Percentiles rank a stretch among this genome's conserved stretches.
These are phyloP conservation scores for Rhizopus sp. DNA, from an alignment of 371 early-diverging fungal species.

Conservation along the genomic window DNA sequence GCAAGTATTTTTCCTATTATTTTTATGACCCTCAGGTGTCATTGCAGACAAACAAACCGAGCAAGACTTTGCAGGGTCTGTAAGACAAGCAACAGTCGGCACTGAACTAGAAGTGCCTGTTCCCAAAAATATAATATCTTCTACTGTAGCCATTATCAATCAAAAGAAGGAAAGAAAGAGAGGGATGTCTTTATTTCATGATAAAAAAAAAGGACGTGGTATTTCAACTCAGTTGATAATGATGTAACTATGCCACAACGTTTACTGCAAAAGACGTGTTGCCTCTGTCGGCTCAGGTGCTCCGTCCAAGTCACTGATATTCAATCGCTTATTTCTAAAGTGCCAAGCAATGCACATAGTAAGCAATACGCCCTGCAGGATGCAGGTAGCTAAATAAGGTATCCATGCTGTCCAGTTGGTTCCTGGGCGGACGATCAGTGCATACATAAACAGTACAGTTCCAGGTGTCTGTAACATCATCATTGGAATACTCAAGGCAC, in stretches of 20 bases:
- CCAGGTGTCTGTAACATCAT: conserved; percentile 93
- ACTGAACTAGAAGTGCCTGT: conserved; percentile 84
- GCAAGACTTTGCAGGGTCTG: conserved; percentile 57
- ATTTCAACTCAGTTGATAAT: too few species aligned
- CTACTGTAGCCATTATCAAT: conserved; percentile 39
- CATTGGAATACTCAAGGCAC: conserved; percentile 91
- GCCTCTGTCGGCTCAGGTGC: conserved; percentile 26
- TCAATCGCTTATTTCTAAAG: conserved; percentile 53
- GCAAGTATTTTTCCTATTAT: conserved; percentile 81
- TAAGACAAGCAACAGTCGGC: conserved; percentile 77
- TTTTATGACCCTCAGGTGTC: conserved; percentile 67
- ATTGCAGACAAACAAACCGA: conserved; percentile 73
- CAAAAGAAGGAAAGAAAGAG: too few species aligned
- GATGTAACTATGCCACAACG: too few species aligned
- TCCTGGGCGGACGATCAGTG: conserved; percentile 79
- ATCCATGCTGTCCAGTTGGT: conserved; percentile 95
- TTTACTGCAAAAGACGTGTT: conserved; percentile 29
- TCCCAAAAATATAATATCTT: conserved; percentile 81
- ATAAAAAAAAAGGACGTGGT: too few species aligned
- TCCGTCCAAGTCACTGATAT: conserved; percentile 51
- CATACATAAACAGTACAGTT: conserved; percentile 78
- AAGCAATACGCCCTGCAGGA: conserved; percentile 82
- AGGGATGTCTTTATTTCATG: not conserved
- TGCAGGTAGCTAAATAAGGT: conserved; percentile 83
- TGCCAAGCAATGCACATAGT: conserved; percentile 75